Conservation (phyloP, 495 filamentous ascomycete genomes). For the Neurospora pannonica region DNA sequence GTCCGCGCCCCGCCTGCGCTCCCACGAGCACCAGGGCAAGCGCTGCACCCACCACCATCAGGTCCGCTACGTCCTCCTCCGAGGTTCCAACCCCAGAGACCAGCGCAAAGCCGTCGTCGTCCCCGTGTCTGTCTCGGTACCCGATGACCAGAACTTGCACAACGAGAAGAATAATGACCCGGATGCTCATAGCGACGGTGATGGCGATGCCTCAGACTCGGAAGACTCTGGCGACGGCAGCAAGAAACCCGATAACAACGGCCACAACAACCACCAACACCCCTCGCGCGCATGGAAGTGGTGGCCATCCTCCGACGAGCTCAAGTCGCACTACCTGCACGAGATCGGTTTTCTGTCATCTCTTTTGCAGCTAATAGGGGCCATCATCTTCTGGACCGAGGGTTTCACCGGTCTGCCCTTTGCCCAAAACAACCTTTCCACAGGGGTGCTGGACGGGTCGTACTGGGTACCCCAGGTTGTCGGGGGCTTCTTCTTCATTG, state of each 20-base stretch:
- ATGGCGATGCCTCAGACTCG: not conserved
- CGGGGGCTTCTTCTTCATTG: conserved; percentile 54
- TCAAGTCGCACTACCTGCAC: conserved; percentile 53
- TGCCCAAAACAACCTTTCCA: conserved; percentile 36
- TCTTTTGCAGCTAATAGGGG: conserved; percentile 48
- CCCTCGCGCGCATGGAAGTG: conserved; percentile 42
- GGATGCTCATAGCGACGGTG: not conserved
- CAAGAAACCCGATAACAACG: not conserved
- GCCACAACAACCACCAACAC: not conserved
- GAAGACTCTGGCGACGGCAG: not conserved
- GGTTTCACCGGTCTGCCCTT: conserved; percentile 56
- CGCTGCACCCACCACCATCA: conserved; percentile 48
- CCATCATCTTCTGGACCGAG: conserved; percentile 60
- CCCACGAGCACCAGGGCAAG: conserved; percentile 12
- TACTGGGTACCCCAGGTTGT: conserved; percentile 64
- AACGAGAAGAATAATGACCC: not conserved
- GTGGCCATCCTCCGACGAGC: conserved; percentile 48
- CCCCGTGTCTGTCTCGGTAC: not conserved
- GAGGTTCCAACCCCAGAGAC: not conserved
- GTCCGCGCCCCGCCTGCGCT: conserved; percentile 18
- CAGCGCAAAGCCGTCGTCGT: not conserved
- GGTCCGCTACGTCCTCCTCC: conserved; percentile 4
- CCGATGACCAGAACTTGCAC: not conserved
- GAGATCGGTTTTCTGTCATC: conserved; percentile 64
- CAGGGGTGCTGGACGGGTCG: conserved; percentile 35